Conservation (phyloP, 1,284 basidiomycete genomes). For the Caloboletus firmus region DNA sequence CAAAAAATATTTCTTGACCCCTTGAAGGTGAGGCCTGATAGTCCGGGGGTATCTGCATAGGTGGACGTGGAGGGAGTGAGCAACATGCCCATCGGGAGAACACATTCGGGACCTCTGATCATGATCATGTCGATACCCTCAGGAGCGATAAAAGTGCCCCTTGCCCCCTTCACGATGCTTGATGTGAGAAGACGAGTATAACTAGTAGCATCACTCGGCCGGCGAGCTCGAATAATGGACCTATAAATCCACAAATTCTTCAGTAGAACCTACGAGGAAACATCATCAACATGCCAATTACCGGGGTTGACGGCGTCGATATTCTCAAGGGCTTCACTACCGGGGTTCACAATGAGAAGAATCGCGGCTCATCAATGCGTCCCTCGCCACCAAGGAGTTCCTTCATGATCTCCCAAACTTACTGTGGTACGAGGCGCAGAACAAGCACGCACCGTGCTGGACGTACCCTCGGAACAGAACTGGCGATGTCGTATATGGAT, state of each 20-base stretch:
- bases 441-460: background rate
- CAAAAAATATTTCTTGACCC: constrained; percentile 1
- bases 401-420: background rate
- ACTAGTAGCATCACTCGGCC: background rate
- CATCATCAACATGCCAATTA: constrained; percentile 2
- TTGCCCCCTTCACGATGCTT: background rate
- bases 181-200: constrained; percentile 9
- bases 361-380: background rate
- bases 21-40: constrained; percentile 1
- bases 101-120: constrained; percentile 1
- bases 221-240: background rate
- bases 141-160: background rate
- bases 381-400: background rate
- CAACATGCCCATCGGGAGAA: background rate
- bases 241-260: background rate
- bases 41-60: background rate
- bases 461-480: constrained; percentile 52
- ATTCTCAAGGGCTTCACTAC: background rate
- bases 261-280: background rate
- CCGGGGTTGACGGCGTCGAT: background rate
- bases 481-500: constrained; percentile 53
- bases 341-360: constrained; percentile 3
- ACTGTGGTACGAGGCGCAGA: background rate
- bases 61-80: background rate
- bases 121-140: background rate